Conservation (phyloP, 164 flowering plant species). For the Stephania yunnanensis region DNA sequence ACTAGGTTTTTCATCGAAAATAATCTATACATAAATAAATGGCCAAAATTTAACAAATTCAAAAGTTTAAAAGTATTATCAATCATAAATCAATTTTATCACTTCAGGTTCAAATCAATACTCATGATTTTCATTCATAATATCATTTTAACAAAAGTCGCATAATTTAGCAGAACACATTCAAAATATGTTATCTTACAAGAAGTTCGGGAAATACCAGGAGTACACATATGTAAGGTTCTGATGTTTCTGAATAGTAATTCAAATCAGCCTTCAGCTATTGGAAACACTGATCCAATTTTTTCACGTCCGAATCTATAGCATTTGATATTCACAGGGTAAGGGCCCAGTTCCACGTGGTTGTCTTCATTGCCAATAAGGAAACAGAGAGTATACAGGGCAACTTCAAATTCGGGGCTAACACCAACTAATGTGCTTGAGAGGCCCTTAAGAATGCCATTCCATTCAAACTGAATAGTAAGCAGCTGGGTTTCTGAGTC, state of each 20-base stretch:
- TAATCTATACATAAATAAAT: too few relatives aligned
- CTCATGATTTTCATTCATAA: too few relatives aligned
- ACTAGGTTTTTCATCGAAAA: too few relatives aligned
- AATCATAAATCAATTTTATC: too few relatives aligned
- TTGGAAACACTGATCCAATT: conserved; percentile 83
- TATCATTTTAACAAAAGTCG: too few relatives aligned
- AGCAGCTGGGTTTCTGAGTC: conserved; percentile 90
- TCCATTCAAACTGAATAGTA: conserved; percentile 91
- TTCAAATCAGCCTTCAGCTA: conserved; percentile 40
- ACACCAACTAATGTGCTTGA: conserved; percentile 88
- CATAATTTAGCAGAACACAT: too few relatives aligned
- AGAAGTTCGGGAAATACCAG: neutral
- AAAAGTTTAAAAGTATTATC: neutral
- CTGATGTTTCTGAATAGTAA: neutral
- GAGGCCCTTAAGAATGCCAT: conserved; percentile 76
- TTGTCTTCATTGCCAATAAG: conserved; percentile 72
- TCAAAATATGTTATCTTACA: neutral
- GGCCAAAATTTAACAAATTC: too few relatives aligned
- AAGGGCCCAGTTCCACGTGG: conserved; percentile 73
- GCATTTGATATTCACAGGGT: conserved; percentile 84
- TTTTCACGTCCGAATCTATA: conserved; percentile 62
- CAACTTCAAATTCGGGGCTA: conserved; percentile 95
- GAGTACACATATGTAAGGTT: neutral
- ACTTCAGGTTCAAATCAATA: too few relatives aligned
- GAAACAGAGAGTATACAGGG: conserved; percentile 83